phyloP scores from a whole-genome alignment of 2,329 filamentous ascomycete species.

The Neonectria hederae region DNA sequence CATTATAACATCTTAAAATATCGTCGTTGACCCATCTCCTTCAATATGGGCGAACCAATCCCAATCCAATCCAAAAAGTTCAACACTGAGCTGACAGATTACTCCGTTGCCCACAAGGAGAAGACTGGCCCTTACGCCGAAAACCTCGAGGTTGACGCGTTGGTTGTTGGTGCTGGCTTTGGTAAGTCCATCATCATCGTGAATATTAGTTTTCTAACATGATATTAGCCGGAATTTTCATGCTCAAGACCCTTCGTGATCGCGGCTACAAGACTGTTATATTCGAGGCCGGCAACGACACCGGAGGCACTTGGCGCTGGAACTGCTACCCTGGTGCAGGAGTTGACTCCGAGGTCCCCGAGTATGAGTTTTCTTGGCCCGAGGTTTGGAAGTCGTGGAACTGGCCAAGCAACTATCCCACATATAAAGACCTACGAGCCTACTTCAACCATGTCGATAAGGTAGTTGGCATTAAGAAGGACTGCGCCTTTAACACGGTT shows the following conservation, averaged over 20 bases:
- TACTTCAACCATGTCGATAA: constrained; percentile 71
- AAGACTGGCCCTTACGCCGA: constrained; percentile 53
- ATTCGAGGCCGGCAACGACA: constrained; percentile 61
- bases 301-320: constrained; percentile 65
- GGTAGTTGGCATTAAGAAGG: constrained; percentile 63
- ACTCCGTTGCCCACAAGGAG: constrained; percentile 43
- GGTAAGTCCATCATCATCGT: constrained; percentile 38
- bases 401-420: constrained; percentile 64
- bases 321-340: constrained; percentile 65
- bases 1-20: not conserved
- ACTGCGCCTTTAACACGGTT: constrained; percentile 64
- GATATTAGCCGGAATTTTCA: constrained; percentile 55
- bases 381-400: constrained; percentile 65
- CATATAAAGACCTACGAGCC: constrained; percentile 59
- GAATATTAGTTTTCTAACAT: not conserved
- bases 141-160: constrained; percentile 54
- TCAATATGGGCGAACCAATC: constrained; percentile 37
- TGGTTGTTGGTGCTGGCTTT: constrained; percentile 58
- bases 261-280: constrained; percentile 58
- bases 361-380: constrained; percentile 64
- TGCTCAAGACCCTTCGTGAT: constrained; percentile 62
- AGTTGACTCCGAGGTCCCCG: constrained; percentile 63
- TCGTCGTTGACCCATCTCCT: not conserved
- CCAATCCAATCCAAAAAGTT: constrained; percentile 47
- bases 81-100: constrained; percentile 53